Evolutionary conservation across 345 rosid species (phyloP).

Genomic region (Lepidium sativum): DNA sequence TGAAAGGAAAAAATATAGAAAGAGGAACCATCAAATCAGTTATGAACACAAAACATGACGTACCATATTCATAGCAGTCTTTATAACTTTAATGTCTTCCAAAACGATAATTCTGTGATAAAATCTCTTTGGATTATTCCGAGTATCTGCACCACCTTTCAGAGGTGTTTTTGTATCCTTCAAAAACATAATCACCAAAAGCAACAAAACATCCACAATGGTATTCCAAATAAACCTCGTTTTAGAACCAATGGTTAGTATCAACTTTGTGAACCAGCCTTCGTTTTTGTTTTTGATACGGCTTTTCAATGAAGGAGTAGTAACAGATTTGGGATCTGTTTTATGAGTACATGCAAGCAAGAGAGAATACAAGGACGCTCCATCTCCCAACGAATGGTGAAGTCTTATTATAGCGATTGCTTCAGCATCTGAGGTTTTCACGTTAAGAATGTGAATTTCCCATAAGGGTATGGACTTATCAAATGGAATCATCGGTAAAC

Average conservation of each 20-base stretch:
- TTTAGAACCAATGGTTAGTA: slow-evolving; percentile 26
- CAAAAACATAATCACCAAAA: slow-evolving; percentile 38
- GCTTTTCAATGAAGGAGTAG: no score
- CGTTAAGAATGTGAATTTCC: no score
- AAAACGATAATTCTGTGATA: slow-evolving; percentile 33
- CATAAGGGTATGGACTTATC: no score
- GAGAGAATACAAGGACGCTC: no score
- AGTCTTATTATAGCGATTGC: no score
- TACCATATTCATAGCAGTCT: slow-evolving; percentile 25
- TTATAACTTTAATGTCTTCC: slow-evolving; percentile 48
- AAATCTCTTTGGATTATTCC: slow-evolving; percentile 24
- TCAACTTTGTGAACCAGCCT: slow-evolving; percentile 23
- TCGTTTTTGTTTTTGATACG: no score
- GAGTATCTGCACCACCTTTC: slow-evolving; percentile 21
- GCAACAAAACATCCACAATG: slow-evolving; percentile 32
- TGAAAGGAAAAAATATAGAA: neutral
- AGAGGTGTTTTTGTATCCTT: slow-evolving; percentile 45
- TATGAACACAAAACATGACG: neutral
- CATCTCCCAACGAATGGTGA: no score
- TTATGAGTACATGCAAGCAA: no score
- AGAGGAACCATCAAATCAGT: neutral
- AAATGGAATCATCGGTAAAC: no score
- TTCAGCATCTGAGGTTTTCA: no score
- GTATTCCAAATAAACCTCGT: slow-evolving; percentile 44
- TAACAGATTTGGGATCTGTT: no score